Evolutionary conservation across 2,329 filamentous ascomycete species (phyloP).

Genomic region (Chalaropsis thielavioides): DNA sequence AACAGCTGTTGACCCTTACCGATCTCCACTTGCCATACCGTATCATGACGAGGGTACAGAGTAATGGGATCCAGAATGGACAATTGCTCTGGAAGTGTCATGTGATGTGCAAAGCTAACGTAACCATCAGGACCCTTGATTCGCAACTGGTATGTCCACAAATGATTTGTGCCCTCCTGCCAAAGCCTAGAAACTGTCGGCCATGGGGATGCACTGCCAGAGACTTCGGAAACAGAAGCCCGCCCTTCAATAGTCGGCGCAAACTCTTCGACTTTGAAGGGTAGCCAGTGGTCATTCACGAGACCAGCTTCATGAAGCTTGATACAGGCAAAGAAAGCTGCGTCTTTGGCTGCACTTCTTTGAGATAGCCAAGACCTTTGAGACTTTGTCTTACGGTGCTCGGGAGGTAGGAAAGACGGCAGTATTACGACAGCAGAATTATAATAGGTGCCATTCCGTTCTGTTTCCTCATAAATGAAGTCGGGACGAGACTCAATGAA

Average conservation of each 20-base stretch:
- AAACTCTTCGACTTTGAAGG: constrained; percentile 34
- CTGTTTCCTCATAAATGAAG: constrained; percentile 41
- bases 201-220: constrained; percentile 35
- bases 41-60: constrained; percentile 28
- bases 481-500: constrained; percentile 54
- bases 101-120: constrained; percentile 27
- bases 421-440: constrained; percentile 51
- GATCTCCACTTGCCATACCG: constrained; percentile 28
- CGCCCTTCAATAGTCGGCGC: constrained; percentile 27
- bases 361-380: constrained; percentile 51
- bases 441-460: not conserved
- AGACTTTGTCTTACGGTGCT: constrained; percentile 41
- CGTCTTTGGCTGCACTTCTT: constrained; percentile 61
- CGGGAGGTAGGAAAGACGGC: constrained; percentile 52
- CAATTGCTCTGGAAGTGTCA: constrained; percentile 32
- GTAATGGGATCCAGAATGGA: constrained; percentile 26
- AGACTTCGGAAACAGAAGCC: constrained; percentile 25
- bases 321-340: constrained; percentile 66
- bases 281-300: constrained; percentile 65
- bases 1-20: constrained; percentile 9
- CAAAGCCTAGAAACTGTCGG: constrained; percentile 30
- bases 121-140: constrained; percentile 25
- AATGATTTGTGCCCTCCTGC: constrained; percentile 21
- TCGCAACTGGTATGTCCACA: constrained; percentile 23
- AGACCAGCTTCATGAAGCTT: constrained; percentile 55